These are phyloP conservation scores for Neurospora sp. DNA, from an alignment of 495 filamentous ascomycete genomes.

Conservation along the genomic window DNA sequence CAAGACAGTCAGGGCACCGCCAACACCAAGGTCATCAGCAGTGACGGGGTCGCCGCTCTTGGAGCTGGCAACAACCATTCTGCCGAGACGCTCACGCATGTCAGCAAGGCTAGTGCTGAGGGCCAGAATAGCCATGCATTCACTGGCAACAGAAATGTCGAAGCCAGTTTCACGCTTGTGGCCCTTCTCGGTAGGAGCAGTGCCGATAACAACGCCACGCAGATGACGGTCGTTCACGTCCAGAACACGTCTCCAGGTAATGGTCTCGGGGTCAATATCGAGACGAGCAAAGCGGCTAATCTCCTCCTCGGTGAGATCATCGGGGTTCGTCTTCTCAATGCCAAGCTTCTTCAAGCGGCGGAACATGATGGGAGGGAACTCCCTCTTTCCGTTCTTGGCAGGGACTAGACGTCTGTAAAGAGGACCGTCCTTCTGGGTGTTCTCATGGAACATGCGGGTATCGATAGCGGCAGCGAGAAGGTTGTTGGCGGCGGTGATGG, in stretches of 20 bases:
- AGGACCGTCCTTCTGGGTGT: slow-evolving; percentile 81
- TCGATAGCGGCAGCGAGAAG: slow-evolving; percentile 96
- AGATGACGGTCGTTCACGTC: slow-evolving; percentile 97
- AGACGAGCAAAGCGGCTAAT: slow-evolving; percentile 77
- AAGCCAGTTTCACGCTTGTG: slow-evolving; percentile 78
- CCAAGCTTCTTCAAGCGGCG: slow-evolving; percentile 87
- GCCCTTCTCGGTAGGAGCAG: slow-evolving; percentile 83
- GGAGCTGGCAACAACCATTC: slow-evolving; percentile 94
- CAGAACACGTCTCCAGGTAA: slow-evolving; percentile 92
- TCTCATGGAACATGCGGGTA: slow-evolving; percentile 96
- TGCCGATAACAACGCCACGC: slow-evolving; percentile 76
- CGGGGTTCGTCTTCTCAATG: slow-evolving; percentile 86
- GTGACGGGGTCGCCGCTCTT: slow-evolving; percentile 81
- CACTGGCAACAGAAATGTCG: slow-evolving; percentile 94
- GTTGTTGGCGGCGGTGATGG: slow-evolving; percentile 95
- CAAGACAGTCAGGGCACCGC: slow-evolving; percentile 83
- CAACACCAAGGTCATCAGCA: slow-evolving; percentile 88
- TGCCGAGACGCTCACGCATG: slow-evolving; percentile 86
- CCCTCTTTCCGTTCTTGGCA: slow-evolving; percentile 75
- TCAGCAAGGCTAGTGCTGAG: slow-evolving; percentile 79
- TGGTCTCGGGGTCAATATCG: slow-evolving; percentile 92
- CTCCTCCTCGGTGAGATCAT: slow-evolving; percentile 84
- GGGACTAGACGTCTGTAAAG: slow-evolving; percentile 87
- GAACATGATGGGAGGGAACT: slow-evolving; percentile 84
- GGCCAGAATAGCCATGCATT: slow-evolving; percentile 97